Evolutionary conservation across 1,284 basidiomycete species (phyloP), one percentile per base, ranked within the genome.

Genomic region (Golubevia pallescens): DNA sequence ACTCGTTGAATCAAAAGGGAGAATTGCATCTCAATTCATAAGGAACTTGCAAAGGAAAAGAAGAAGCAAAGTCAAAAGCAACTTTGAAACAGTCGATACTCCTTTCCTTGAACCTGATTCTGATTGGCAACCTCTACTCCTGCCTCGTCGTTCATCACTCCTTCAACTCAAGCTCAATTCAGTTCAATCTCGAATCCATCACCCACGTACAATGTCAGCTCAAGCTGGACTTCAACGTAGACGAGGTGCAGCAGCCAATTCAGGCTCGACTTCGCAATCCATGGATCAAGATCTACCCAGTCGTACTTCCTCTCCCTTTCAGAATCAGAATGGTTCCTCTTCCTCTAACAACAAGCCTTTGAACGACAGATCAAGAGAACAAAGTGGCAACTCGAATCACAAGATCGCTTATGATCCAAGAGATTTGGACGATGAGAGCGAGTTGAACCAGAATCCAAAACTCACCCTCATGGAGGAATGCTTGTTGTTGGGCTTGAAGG

Each of bases 391-490:
- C 13, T 53, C 24, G 10, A 78, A 77, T 14, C 80, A 81, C 55
- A 69, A 74, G 19, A 63, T 82, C 34, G 82, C 81, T 3, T 85
- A 82, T 61, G 82, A 85, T 38, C 82, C 82, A 2, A 70, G 82
- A 14, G 82, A 85, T 60, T 61, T 85, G 48, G 66, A 70, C 55
- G 80, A 85, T 58, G 75, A 75, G 28, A 64, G 61, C 19, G 82
- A 85, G 67, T 66, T 68, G 10, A 64, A 63, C 16, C 70, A 69
- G 8, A 72, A 78, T 51, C 82, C 82, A 0, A 73, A 75, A 5
- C 62, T 85, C 23, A 85, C 80, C 1, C 66, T 85, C 16, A 85
- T 85, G 82, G 82, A 85, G 57, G 82, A 85, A 64, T 69, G 80
- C 32, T 65, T 84, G 16, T 71, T 85, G 1, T 70, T 85, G 5